A percentile compares a stretch with the other conserved stretches of the same genome.
phyloP scores from a whole-genome alignment of 768 basidiomycete species.

The Collybiopsis confluens region DNA sequence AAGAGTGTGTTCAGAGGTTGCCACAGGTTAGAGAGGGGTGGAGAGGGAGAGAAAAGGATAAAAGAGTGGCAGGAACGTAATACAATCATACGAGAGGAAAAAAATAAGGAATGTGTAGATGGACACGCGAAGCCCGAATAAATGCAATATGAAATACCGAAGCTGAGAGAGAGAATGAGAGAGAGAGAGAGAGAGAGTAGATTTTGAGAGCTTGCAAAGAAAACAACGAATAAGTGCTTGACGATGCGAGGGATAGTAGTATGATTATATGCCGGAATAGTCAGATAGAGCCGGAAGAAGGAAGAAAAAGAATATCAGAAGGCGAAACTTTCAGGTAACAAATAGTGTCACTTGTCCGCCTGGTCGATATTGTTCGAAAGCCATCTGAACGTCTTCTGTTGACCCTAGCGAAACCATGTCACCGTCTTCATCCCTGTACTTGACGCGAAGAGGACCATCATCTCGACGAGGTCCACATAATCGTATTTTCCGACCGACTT shows the following conservation, averaged over 20 bases:
- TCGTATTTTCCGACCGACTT: slow-evolving; percentile 89
- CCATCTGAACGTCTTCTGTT: slow-evolving; percentile 92
- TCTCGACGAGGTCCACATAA: slow-evolving; percentile 81
- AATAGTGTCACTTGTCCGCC: slow-evolving; percentile 80
- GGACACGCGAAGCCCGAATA: slow-evolving; percentile 10
- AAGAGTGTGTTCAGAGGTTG: slow-evolving; percentile 7
- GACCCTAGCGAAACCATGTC: slow-evolving; percentile 85
- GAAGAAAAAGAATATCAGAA: slow-evolving; percentile 1
- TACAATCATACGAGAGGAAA: neutral
- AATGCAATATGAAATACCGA: slow-evolving; percentile 15
- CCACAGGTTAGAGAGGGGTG: slow-evolving; percentile 10
- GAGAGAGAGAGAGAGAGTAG: too few species aligned
- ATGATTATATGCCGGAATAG: slow-evolving; percentile 9
- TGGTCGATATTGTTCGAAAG: slow-evolving; percentile 78
- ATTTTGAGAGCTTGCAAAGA: slow-evolving; percentile 8
- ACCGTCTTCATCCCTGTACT: slow-evolving; percentile 90
- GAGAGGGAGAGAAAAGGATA: neutral
- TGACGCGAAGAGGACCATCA: slow-evolving; percentile 78
- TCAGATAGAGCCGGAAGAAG: neutral
- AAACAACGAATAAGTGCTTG: slow-evolving; percentile 7
- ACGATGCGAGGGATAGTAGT: slow-evolving; percentile 9
- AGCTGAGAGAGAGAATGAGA: too few species aligned
- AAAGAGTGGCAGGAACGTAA: slow-evolving; percentile 1
- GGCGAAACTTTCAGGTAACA: slow-evolving; percentile 51
- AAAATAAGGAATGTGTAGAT: slow-evolving; percentile 8